These are phyloP conservation scores for Falciphora oryzae DNA, from an alignment of 2,329 filamentous ascomycete species.

Conservation along the genomic window DNA sequence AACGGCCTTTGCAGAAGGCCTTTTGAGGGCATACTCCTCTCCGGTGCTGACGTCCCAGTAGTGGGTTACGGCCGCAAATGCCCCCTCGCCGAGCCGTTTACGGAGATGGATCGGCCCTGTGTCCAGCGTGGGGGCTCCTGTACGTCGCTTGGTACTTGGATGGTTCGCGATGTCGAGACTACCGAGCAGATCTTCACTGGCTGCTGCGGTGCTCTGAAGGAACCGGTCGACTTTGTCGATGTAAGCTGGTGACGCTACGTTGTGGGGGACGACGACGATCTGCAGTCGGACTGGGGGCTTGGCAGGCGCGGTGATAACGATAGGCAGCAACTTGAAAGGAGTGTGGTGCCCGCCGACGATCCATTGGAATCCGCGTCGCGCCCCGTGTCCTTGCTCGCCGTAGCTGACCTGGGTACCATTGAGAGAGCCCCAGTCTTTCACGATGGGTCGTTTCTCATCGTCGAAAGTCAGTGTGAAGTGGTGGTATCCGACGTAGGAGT, in stretches of 20 bases:
- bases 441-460: background rate
- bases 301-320: background rate
- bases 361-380: background rate
- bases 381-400: background rate
- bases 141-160: background rate
- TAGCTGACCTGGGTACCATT: background rate
- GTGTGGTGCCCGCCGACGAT: background rate
- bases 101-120: background rate
- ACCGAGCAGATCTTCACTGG: background rate
- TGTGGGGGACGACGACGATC: background rate
- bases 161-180: background rate
- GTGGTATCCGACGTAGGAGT: background rate
- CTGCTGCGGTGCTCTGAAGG: background rate
- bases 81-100: background rate
- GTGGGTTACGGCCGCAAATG: background rate
- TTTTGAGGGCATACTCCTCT: background rate
- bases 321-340: background rate
- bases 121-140: background rate
- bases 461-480: background rate
- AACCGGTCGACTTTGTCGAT: background rate
- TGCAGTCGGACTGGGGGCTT: background rate
- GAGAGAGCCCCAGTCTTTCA: background rate
- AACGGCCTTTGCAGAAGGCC: background rate
- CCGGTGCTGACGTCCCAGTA: background rate
- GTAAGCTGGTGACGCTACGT: background rate